Percentiles rank a stretch among this genome's conserved stretches.
phyloP scores from a whole-genome alignment of 2,329 filamentous ascomycete genomes.

The Diatrype stigma region DNA sequence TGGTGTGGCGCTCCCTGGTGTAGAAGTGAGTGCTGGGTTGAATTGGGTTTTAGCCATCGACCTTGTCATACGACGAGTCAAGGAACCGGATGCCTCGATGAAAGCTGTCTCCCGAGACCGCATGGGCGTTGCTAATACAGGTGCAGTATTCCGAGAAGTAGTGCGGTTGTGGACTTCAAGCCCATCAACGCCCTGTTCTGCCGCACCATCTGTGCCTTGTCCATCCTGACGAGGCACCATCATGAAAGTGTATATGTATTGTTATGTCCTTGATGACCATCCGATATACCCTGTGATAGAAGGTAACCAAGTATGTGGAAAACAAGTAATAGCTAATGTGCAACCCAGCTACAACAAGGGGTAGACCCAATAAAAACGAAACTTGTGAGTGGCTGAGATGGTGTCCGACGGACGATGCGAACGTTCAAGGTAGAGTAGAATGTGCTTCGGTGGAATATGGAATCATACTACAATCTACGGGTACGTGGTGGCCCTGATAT shows the following conservation, averaged over 20 bases:
- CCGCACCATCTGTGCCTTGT: not conserved
- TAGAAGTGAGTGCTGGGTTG: not conserved
- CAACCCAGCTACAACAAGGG: no score
- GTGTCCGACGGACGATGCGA: no score
- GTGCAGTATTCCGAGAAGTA: not conserved
- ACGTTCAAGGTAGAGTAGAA: no score
- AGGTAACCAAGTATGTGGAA: not conserved
- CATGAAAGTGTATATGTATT: not conserved
- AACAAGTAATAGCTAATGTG: not conserved
- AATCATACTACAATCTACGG: no score
- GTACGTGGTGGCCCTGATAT: no score
- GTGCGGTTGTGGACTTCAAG: not conserved
- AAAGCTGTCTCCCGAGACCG: not conserved
- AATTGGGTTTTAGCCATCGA: conserved; percentile 8
- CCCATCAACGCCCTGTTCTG: not conserved
- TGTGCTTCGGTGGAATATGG: no score
- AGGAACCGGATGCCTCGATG: not conserved
- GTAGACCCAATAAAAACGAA: no score
- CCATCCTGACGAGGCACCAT: not conserved
- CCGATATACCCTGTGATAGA: not conserved
- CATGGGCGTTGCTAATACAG: not conserved
- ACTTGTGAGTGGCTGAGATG: no score
- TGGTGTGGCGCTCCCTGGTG: conserved; percentile 1
- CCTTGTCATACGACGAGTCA: conserved; percentile 11
- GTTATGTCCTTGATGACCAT: not conserved